Base-by-base conservation (phyloP, 805 yeast species). In the Starmerella floris region DNA sequence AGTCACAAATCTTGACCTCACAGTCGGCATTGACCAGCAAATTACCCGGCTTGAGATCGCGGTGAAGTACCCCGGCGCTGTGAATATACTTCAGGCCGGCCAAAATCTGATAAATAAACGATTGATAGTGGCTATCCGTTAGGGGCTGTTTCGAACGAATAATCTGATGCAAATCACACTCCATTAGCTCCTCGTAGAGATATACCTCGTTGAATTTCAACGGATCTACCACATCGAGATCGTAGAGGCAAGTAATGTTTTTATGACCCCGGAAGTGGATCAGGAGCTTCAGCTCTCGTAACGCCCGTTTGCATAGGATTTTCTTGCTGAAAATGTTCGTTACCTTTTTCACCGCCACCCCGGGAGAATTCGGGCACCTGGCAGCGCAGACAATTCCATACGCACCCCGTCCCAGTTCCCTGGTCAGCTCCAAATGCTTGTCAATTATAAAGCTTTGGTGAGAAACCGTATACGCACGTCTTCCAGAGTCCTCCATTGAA, bases 101-200 rank as follows among this genome's bases (percentile, higher is more conserved):
- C 46, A 88, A 65, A 0, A 93, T 83, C 62, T 88, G 97, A 62
- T 88, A 88, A 19, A 83, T 73, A 59, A 88, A 88, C 61, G 85
- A 85, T 60, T 88, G 97, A 53, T 87, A 78, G 61, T 88, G 97
- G 61, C 85, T 94, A 61, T 88, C 97, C 19, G 83, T 74, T 40
- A 88, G 67, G 43, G 73, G 73, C 62, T 88, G 97, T 19, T 87
- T 88, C 10, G 94, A 83, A 53, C 94, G 72, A 48, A 91, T 88
- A 56, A 91, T 91, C 62, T 88, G 97, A 62, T 91, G 97, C 83
- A 91, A 80, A 61, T 91, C 98, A 65, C 98, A 91, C 61, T 91
- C 98, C 98, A 91, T 91, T 53, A 91, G 67, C 62, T 88, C 98
- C 62, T 91, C 98, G 57, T 91, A 91, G 6, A 91, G 68, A 53